Base-by-base conservation (phyloP, 345 rosid genomes). In the Anacardium occidentale region DNA sequence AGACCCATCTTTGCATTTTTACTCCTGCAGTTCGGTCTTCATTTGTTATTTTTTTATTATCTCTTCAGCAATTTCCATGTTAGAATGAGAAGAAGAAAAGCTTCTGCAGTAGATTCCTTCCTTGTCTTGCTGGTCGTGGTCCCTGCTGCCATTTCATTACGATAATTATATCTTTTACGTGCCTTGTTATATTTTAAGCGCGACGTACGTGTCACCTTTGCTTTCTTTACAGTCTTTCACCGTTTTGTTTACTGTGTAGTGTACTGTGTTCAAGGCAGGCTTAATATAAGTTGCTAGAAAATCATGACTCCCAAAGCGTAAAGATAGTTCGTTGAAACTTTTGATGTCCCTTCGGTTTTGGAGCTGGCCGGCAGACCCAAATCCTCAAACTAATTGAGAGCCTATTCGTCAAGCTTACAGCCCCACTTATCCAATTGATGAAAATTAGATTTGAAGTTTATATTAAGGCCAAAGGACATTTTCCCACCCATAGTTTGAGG, bases 301-400 rank as follows among this genome's bases (percentile, higher is more conserved):
- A 66, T 66, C n/a, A 52, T 54, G 37, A 40, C 34, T 68, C 51
- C 62, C 62, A 14, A 54, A 55, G 61, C 44, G 34, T 54, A 68
- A 54, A 54, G 1, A 18, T 1, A 1, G 15, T 14, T 0, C 7
- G 71, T 48, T 68, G 62, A 37, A 68, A 40, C 62, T 68, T 54
- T 68, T 21, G 20, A 37, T 37, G 62, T 7, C 5, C 10, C 3
- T 29, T 29, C 3, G 32, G 32, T 29, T 29, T 29, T 29, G 32
- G 32, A 29, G 32, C 32, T 29, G 32, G 3, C 32, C 32, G 2
- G 32, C 32, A 29, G 32, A 29, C 32, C 32, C 3, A 29, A 29
- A 29, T 29, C 32, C 32, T 29, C 3, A 29, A 29, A 29, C 32
- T 29, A 29, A 29, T 29, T 29, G 32, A 29, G 32, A 29, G 32